phyloP scores from a whole-genome alignment of 2,329 filamentous ascomycete species.

The Colletotrichum spaethianum region DNA sequence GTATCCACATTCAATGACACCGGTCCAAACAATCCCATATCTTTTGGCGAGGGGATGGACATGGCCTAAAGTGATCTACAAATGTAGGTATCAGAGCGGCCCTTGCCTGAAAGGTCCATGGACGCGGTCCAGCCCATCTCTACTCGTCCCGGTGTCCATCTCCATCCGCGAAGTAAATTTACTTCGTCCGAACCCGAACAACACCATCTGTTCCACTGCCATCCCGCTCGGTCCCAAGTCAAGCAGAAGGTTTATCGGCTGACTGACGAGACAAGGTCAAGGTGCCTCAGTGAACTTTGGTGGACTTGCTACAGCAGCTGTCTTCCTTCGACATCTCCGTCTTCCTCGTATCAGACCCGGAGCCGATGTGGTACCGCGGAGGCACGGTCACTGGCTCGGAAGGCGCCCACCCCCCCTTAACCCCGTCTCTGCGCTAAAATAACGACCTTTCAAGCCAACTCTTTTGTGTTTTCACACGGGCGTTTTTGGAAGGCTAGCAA shows the following conservation, averaged over 20 bases:
- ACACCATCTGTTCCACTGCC: background rate
- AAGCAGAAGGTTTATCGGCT: background rate
- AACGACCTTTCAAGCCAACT: background rate
- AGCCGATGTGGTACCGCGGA: slow-evolving; percentile 5
- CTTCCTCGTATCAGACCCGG: background rate
- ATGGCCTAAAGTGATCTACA: background rate
- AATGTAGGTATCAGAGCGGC: background rate
- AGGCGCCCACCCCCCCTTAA: background rate
- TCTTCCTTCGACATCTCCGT: background rate
- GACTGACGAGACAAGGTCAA: background rate
- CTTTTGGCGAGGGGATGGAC: background rate
- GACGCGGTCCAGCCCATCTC: background rate
- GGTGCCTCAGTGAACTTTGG: background rate
- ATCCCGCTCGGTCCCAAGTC: background rate
- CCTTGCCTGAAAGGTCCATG: background rate
- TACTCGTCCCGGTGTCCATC: background rate
- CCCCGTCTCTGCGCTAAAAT: background rate
- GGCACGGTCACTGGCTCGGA: background rate
- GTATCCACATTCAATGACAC: background rate
- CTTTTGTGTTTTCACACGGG: background rate
- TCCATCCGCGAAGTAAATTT: background rate
- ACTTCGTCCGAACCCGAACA: background rate
- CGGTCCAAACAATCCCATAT: background rate
- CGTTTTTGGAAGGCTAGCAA: background rate
- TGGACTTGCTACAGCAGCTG: background rate